Base-by-base conservation (phyloP, 78 protist genomes). In the Isochrysis galbana region DNA sequence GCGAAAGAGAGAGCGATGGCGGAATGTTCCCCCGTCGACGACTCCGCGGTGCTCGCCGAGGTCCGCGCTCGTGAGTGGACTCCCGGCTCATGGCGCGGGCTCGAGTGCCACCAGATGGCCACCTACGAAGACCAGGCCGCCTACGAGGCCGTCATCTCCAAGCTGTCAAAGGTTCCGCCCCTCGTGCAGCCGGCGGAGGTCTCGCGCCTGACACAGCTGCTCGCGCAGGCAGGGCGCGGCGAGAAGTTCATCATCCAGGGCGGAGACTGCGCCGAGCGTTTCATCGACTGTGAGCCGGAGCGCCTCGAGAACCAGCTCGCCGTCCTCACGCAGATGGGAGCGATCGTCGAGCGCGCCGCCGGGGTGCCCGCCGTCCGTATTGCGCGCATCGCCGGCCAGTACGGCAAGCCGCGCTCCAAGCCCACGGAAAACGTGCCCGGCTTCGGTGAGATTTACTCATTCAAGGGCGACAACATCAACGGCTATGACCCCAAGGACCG, bases 191-290 rank as follows among this genome's bases (percentile, higher is more conserved):
- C 48, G 19, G 67, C 34, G 29, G 96, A 94, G 87, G 55, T 93
- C 36, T 77, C 72, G 34, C n/a, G 39, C 34, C 88, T 95, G n/a
- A 82, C 26, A 42, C 29, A 23, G 46, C 45, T 47, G 47, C 93
- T 95, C 86, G 90, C 87, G 25, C 55, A 72, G 55, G 90, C 55
- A 21, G 92, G 93, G 17, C 80, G 38, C 26, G 97, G 97, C 45
- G 78, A 95, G 77, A 51, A 55, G 32, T 93, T 95, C 55, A 89
- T 95, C 36, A 26, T 95, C 51, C 97, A 95, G 91, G 97, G 97
- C 46, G 97, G 97, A 7, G 97, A 95, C 86, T 95, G 97, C 77
- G 97, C 97, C 42, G 97, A 95, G 91, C 84, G 91, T 26, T 95
- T 95, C 61, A 7, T 22, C 5, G 91, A 95, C 88, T 95, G 97